Base-by-base conservation (phyloP, 2,329 filamentous ascomycete species). In the Diaporthe aspalathi region DNA sequence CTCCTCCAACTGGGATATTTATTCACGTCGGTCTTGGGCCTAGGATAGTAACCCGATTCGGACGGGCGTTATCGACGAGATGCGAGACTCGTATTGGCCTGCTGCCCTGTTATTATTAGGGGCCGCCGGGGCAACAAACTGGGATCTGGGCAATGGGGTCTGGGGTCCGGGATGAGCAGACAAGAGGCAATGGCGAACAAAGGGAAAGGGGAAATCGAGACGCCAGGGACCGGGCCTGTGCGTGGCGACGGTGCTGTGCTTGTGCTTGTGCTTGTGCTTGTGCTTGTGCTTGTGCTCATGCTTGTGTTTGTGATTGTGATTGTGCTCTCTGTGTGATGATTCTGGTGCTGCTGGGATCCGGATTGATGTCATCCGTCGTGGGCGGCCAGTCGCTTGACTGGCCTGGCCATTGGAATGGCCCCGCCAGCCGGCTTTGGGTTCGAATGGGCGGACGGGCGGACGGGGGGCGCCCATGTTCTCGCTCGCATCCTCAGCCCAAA, bases 31-130 rank as follows among this genome's bases (percentile, higher is more conserved):
- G 45, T 68, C 45, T 29, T 40, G 57, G 66, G 45, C 50, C 32
- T 29, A 38, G 35, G 60, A 49, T 32, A 49, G 29, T 16, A 35
- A 35, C 27, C 20, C 43, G 60, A 63, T 32, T 32, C n/a, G 5
- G 27, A 29, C 29, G 6, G 16, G 14, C 40, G 60, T 49, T 63
- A 63, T 63, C 43, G 8, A 49, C 24, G 43, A 35, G 43, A 35
- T 49, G 45, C 60, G 43, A 38, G 35, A 49, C 60, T 63, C 60
- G 60, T 63, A 63, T 63, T 63, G 60, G 66, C 52, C 66, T 60
- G 66, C 40, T 57, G 43, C 29, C 16, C 45, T 49, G 66, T 68
- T 60, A 68, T 60, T 68, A 60, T 68, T 32, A 68, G 66, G 66
- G 66, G 29, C 52, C 53, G 22, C 50, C 32, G 4, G 53, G 66